phyloP scores from a whole-genome alignment of 1,139 yeast genomes.

The Kluyveromyces sp. region DNA sequence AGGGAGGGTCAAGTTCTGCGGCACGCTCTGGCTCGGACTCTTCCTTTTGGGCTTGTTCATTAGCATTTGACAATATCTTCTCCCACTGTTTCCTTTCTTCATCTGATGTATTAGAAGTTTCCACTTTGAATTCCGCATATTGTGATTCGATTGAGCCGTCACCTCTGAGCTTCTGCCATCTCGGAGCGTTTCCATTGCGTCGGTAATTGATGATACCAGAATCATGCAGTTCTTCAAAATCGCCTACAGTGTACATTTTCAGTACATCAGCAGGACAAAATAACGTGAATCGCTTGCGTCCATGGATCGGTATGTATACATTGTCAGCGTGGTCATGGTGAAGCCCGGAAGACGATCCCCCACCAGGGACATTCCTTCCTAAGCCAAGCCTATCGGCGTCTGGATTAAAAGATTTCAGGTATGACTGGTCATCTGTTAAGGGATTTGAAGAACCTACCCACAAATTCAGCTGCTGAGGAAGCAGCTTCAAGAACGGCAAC shows the following conservation, averaged over 20 bases:
- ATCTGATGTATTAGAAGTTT: slow-evolving; percentile 14
- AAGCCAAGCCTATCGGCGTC: slow-evolving; percentile 33
- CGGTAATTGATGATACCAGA: slow-evolving; percentile 63
- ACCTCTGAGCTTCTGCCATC: slow-evolving; percentile 51
- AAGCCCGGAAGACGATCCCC: slow-evolving; percentile 63
- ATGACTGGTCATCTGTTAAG: slow-evolving; percentile 10
- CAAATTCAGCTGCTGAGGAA: slow-evolving; percentile 65
- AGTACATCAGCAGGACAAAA: slow-evolving; percentile 56
- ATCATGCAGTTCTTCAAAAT: slow-evolving; percentile 41
- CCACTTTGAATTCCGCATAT: slow-evolving; percentile 20
- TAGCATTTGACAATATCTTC: slow-evolving; percentile 1
- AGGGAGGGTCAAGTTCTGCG: slow-evolving; percentile 51
- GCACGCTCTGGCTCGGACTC: slow-evolving; percentile 12
- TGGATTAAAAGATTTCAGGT: slow-evolving; percentile 18
- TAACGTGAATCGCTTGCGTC: slow-evolving; percentile 59
- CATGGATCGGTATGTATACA: slow-evolving; percentile 52
- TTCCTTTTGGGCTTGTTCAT: slow-evolving; percentile 1
- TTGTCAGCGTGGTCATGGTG: slow-evolving; percentile 81
- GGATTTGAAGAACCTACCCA: slow-evolving; percentile 50
- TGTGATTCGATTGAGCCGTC: slow-evolving; percentile 52
- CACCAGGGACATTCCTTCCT: slow-evolving; percentile 47
- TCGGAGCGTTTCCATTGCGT: slow-evolving; percentile 45
- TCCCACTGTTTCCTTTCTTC: slow-evolving; percentile 18
- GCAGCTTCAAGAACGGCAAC: slow-evolving; percentile 40
- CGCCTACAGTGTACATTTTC: slow-evolving; percentile 55